Evolutionary conservation across 2,329 filamentous ascomycete species (phyloP).

Genomic region (Mycosphaerella sp.): DNA sequence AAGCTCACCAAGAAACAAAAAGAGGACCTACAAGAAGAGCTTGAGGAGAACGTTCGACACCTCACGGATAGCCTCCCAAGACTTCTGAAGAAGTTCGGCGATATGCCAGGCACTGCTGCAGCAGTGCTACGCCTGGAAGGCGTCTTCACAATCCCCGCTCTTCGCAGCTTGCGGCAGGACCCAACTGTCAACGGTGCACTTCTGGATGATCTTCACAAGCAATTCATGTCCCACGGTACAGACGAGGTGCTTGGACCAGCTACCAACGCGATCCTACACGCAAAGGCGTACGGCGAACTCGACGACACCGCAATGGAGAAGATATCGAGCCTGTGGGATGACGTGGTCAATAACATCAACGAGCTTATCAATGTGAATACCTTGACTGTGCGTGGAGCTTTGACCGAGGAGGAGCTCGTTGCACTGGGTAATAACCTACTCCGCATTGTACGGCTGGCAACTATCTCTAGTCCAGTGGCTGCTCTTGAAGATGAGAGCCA

Average conservation of each 20-base stretch:
- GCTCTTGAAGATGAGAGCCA: conserved; percentile 57
- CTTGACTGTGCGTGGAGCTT: conserved; percentile 63
- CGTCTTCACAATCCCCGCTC: conserved; percentile 76
- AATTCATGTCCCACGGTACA: conserved; percentile 89
- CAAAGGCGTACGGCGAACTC: conserved; percentile 78
- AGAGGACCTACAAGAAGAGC: conserved; percentile 58
- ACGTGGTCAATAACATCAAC: conserved; percentile 65
- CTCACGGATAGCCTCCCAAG: conserved; percentile 74
- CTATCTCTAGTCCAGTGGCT: conserved; percentile 62
- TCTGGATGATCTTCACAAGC: conserved; percentile 85
- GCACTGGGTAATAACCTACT: conserved; percentile 32
- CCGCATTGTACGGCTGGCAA: conserved; percentile 27
- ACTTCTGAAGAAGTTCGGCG: conserved; percentile 86
- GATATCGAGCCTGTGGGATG: conserved; percentile 78
- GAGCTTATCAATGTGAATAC: conserved; percentile 62
- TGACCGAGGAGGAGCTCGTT: conserved; percentile 41
- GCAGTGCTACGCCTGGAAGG: conserved; percentile 81
- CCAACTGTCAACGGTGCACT: conserved; percentile 71
- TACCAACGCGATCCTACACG: conserved; percentile 73
- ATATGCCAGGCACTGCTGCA: conserved; percentile 78
- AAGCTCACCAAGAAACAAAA: conserved; percentile 55
- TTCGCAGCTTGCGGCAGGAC: conserved; percentile 83
- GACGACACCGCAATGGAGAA: conserved; percentile 79
- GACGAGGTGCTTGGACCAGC: conserved; percentile 79
- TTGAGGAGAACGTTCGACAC: conserved; percentile 71